Conservation (phyloP, 2,329 filamentous ascomycete genomes). For the Teratosphaeria destructans region DNA sequence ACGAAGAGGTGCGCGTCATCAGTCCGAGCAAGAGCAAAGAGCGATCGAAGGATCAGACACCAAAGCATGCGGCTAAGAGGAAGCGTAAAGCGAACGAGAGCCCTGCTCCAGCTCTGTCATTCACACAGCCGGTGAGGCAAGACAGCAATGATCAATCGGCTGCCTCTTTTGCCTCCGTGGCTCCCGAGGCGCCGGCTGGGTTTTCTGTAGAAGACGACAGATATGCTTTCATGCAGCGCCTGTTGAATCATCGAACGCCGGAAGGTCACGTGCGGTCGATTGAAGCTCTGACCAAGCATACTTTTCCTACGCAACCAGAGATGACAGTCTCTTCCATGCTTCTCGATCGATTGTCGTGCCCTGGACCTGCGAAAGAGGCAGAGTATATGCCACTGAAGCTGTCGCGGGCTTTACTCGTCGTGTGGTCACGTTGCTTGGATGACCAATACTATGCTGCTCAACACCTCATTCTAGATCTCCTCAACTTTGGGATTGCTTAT, state of each 20-base stretch:
- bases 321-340: slow-evolving; percentile 24
- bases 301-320: slow-evolving; percentile 49
- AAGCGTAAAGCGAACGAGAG: slow-evolving; percentile 57
- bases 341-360: slow-evolving; percentile 53
- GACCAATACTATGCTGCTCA: slow-evolving; percentile 56
- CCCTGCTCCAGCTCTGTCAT: slow-evolving; percentile 44
- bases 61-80: slow-evolving; percentile 55
- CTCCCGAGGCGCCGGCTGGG: not conserved
- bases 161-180: slow-evolving; percentile 1
- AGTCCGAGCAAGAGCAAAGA: slow-evolving; percentile 34
- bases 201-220: slow-evolving; percentile 7
- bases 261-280: slow-evolving; percentile 46
- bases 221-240: slow-evolving; percentile 44
- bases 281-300: slow-evolving; percentile 54
- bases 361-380: slow-evolving; percentile 39
- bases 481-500: slow-evolving; percentile 53
- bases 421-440: slow-evolving; percentile 59
- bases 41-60: slow-evolving; percentile 41
- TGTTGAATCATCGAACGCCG: slow-evolving; percentile 52
- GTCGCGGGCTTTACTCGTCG: slow-evolving; percentile 49
- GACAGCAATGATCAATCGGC: slow-evolving; percentile 12
- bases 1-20: slow-evolving; percentile 42
- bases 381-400: slow-evolving; percentile 53
- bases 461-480: slow-evolving; percentile 52
- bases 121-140: slow-evolving; percentile 16